Evolutionary conservation across 2,329 filamentous ascomycete genomes (phyloP).

Genomic region (Rhexocercosporidium sp.): DNA sequence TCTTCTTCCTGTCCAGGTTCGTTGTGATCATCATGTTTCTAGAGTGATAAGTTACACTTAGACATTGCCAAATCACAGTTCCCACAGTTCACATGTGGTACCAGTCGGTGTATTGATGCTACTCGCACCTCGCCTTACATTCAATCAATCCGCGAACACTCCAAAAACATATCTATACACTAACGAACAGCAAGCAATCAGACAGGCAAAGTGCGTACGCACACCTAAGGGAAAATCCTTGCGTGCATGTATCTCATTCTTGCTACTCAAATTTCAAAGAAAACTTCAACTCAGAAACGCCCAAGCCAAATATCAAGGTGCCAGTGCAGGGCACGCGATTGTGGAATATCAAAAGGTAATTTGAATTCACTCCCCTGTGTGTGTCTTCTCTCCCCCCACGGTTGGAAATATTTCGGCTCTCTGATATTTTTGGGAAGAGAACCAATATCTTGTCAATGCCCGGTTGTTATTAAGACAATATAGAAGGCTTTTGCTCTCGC

Average conservation of each 20-base stretch:
- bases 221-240: background rate
- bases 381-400: background rate
- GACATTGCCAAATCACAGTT: background rate
- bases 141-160: background rate
- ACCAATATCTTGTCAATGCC: slow-evolving; percentile 12
- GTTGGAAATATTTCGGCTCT: background rate
- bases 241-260: background rate
- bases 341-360: slow-evolving; percentile 3
- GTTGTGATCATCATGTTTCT: background rate
- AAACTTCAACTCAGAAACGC: slow-evolving; percentile 4
- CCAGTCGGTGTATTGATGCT: background rate
- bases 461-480: slow-evolving; percentile 36
- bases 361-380: background rate
- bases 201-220: too few species aligned
- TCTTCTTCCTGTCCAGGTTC: background rate
- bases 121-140: too few species aligned
- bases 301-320: slow-evolving; percentile 8
- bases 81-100: background rate
- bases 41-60: background rate
- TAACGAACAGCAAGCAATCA: background rate
- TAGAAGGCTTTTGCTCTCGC: slow-evolving; percentile 26
- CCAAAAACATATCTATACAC: background rate
- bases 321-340: slow-evolving; percentile 7
- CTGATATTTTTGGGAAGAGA: slow-evolving; percentile 14
- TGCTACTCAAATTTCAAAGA: background rate